Conservation (phyloP, 805 yeast species). For the Allodekkera sacchari region DNA sequence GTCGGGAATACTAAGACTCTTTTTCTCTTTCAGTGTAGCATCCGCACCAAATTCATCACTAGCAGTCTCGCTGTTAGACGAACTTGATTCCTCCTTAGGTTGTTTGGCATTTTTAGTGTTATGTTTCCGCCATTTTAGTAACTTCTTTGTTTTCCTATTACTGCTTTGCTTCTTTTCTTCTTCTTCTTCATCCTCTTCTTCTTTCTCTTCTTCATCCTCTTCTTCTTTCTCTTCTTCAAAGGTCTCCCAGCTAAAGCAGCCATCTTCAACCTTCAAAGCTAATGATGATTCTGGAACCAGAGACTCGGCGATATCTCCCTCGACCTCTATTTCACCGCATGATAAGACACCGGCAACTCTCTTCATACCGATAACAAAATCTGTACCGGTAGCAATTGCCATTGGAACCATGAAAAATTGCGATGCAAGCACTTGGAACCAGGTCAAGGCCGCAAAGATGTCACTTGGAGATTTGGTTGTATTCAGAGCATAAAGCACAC, state of each 20-base stretch:
- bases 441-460: slow-evolving; percentile 61
- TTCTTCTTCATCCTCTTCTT: slow-evolving; percentile 1
- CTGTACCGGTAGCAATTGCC: slow-evolving; percentile 58
- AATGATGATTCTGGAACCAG: slow-evolving; percentile 15
- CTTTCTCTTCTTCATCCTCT: slow-evolving; percentile 11
- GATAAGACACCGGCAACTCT: slow-evolving; percentile 49
- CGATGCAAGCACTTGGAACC: slow-evolving; percentile 52
- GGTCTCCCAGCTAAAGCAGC: slow-evolving; percentile 59
- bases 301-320: slow-evolving; percentile 16
- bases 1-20: slow-evolving; percentile 10
- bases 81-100: not conserved
- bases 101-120: too few relatives aligned
- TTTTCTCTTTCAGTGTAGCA: not conserved
- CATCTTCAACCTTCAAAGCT: slow-evolving; percentile 47
- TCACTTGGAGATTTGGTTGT: slow-evolving; percentile 42
- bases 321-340: slow-evolving; percentile 28
- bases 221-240: slow-evolving; percentile 28
- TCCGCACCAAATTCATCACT: slow-evolving; percentile 1
- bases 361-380: slow-evolving; percentile 51
- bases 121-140: not conserved
- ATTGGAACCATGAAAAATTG: slow-evolving; percentile 64
- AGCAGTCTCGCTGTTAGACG: slow-evolving; percentile 1
- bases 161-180: slow-evolving; percentile 1
- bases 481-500: slow-evolving; percentile 30
- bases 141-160: slow-evolving; percentile 1